Evolutionary conservation across 208 protist species (phyloP), one percentile per base, ranked within the genome.

Genomic region (Acanthamoeba royreba): DNA sequence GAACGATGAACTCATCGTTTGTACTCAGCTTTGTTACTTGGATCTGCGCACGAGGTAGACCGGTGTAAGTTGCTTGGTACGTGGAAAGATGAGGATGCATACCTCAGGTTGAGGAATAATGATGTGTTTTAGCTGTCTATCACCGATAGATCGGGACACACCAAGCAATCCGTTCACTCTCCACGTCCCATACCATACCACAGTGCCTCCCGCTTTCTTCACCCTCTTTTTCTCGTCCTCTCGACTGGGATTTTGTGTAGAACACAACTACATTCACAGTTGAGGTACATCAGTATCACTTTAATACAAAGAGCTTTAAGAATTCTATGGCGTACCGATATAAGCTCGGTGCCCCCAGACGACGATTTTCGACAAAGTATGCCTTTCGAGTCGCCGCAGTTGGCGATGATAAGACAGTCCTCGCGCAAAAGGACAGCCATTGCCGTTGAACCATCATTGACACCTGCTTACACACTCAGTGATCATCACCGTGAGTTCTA

Each of bases 171-270:
- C 81, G 81, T 89, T 89, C 13, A 89, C 81, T 11, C 81, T 13
- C 81, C 81, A 89, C 28, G 81, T 89, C 28, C 42, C 38, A 33
- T 40, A 89, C 81, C 81, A 89, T 22, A 89, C 81, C 33, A 89
- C 81, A 9, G 81, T 63, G 7, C 81, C 81, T 28, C 81, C 81
- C 13, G 81, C 43, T 43, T 25, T 55, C 47, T 63, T 89, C 15
- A 89, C 49, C 17, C 81, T 43, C 81, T 89, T 49, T 33, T 63
- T 61, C 81, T 89, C 81, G 81, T 89, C 81, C 47, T 53, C 47
- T 42, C 81, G 81, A 13, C 40, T 63, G 42, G 81, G 81, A 25
- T 53, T 63, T 43, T 89, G 81, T 4, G 49, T 89, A 4, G 81
- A 52, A 42, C 74, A 85, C 31, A 85, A 35, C 45, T 85, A n/a